Base-by-base conservation (phyloP, 2,329 filamentous ascomycete species). In the Fonsecaea multimorphosa region DNA sequence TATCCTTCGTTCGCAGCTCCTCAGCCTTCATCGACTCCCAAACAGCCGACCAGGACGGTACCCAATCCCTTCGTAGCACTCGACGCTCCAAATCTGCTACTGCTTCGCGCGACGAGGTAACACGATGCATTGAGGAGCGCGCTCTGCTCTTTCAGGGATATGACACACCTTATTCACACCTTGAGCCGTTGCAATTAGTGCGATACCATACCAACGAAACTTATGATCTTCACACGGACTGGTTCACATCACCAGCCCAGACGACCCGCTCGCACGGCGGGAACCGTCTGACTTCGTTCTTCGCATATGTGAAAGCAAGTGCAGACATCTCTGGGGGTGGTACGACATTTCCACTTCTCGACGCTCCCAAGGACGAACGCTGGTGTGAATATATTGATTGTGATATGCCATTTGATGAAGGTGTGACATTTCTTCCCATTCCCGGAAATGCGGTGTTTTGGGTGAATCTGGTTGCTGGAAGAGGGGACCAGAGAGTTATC, bases 381-480 rank as follows among this genome's bases (percentile, higher is more conserved):
- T 89, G 86, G 86, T 88, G 86, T 75, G 75, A 79, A 60, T 87
- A 86, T 69, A 71, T 88, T 22, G 85, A 87, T 61, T 88, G 85
- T 71, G 77, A 78, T 61, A 69, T 67, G 34, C 71, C 70, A 11
- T 68, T 70, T 60, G 69, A 62, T 8, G 72, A 78, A 32, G 86
- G 86, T 0, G 78, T 87, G 1, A 86, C 83, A 0, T 88, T 89
- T 71, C 85, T 83, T 72, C 82, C 86, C 0, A 80, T 83, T 44
- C 80, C 79, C 61, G 84, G 85, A 0, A 86, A 86, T 76, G 86
- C 86, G 1, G 81, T 89, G 1, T 89, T 84, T 65, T 89, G 86
- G 86, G 83, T 85, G 76, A 89, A 89, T 74, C 78, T 88, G 63
- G 77, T 82, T 46, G 54, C 16, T n/a, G 54, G 54, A 9, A 36